phyloP scores from a whole-genome alignment of 768 basidiomycete genomes.

The Holtermanniella nyarrowii region DNA sequence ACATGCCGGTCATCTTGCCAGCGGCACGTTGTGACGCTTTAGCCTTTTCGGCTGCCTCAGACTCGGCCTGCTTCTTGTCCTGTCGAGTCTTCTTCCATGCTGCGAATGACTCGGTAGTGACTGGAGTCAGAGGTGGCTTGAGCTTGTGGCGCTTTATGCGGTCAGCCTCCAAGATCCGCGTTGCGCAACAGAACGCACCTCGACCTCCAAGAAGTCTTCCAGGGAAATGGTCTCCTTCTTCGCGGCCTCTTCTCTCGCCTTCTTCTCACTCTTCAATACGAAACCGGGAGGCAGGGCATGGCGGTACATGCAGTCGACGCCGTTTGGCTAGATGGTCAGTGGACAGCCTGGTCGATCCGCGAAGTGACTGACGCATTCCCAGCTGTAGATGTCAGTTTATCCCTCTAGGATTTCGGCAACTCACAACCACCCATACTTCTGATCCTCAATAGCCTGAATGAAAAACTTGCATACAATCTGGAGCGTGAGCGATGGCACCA shows the following conservation, averaged over 20 bases:
- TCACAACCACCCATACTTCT: constrained; percentile 55
- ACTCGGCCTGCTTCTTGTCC: constrained; percentile 89
- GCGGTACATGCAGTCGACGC: constrained; percentile 75
- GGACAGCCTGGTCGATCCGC: neutral
- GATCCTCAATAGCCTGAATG: constrained; percentile 85
- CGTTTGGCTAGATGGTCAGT: constrained; percentile 15
- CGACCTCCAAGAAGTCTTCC: constrained; percentile 95
- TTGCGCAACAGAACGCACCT: constrained; percentile 49
- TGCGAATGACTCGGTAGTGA: constrained; percentile 82
- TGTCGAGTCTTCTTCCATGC: constrained; percentile 89
- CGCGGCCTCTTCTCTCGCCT: constrained; percentile 80
- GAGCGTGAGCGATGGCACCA: neutral
- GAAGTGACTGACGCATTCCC: constrained; percentile 39
- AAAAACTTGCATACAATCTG: constrained; percentile 98
- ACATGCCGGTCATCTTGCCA: constrained; percentile 87
- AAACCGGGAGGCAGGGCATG: constrained; percentile 95
- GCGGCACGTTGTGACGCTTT: constrained; percentile 73
- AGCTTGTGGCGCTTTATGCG: constrained; percentile 76
- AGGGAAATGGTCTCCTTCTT: constrained; percentile 74
- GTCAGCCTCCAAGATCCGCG: constrained; percentile 4
- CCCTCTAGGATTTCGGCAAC: constrained; percentile 5
- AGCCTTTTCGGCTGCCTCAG: constrained; percentile 65
- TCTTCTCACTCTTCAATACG: constrained; percentile 85
- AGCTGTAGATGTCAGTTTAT: constrained; percentile 16
- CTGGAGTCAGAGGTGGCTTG: constrained; percentile 61